Evolutionary conservation across 345 rosid genomes (phyloP).

Genomic region (Jatropha curcas): DNA sequence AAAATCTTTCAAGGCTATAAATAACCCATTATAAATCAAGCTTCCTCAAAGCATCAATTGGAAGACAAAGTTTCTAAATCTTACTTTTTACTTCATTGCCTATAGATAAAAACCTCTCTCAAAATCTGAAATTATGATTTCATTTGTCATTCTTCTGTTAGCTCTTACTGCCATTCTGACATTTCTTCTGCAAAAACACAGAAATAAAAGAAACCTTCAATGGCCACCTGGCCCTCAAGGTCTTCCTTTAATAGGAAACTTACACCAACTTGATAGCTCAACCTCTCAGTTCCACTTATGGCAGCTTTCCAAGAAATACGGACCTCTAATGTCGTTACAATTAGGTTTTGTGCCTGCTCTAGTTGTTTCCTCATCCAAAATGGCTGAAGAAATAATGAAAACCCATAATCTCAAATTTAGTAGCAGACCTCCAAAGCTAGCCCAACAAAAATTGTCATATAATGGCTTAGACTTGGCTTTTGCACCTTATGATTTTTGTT

Average conservation of each 20-base stretch:
- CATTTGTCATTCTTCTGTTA: background rate
- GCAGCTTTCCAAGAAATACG: conserved; percentile 4
- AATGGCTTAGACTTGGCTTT: background rate
- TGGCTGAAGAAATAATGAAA: background rate
- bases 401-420: background rate
- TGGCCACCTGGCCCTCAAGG: conserved; percentile 2
- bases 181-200: background rate
- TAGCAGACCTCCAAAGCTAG: background rate
- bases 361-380: conserved; percentile 9
- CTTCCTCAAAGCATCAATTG: no score
- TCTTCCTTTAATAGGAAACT: conserved; percentile 7
- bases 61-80: no score
- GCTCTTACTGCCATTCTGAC: background rate
- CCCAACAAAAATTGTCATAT: background rate
- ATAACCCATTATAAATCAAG: no score
- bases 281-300: background rate
- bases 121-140: no score
- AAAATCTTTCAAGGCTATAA: no score
- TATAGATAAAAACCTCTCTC: no score
- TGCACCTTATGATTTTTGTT: background rate
- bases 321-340: background rate
- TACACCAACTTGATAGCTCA: background rate
- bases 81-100: no score
- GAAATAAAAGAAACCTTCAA: background rate
- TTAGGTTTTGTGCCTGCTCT: background rate